Evolutionary conservation across 805 yeast species (phyloP), one percentile per base, ranked within the genome.

Genomic region (Nematodospora valgi): DNA sequence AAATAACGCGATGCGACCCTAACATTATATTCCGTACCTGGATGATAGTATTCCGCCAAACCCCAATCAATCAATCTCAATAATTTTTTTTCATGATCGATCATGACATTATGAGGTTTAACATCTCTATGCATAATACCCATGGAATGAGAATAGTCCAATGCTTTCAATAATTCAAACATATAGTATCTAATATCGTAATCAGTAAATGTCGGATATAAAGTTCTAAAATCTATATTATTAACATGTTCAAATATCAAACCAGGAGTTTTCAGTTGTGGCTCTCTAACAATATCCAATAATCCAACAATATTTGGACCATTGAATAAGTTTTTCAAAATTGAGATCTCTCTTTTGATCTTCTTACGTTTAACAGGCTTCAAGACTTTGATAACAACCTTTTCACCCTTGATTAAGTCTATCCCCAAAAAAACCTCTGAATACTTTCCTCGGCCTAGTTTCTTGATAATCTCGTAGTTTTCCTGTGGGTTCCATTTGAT

Each of bases 41-140:
- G 80, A 56, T 89, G 96, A 53, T 88, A 88, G 54, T 86, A 88
- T 58, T 89, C 97, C 4, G 97, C 96, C 32, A 89, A 64, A 6
- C 97, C 97, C 96, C 96, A 89, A 61, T 89, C 97, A 38, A 89
- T 88, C 45, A 88, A 72, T 45, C 95, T 74, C 47, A 89, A 64
- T 50, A 73, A 76, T 57, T 65, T 78, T 44, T 71, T 73, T 39
- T 71, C 67, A 40, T 85, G 96, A 58, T 89, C 96, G 48, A 89
- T 89, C 96, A 89, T 89, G 44, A 89, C 85, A 59, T 89, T 89
- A 52, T 89, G 95, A 8, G 97, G 97, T 60, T 89, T 89, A 38
- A 88, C 96, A 61, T 89, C 97, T 56, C 97, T 72, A 55, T 41
- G 45, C 45, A 41, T 41, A 18, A 89, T 86, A 23, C 97, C 97